These are phyloP conservation scores for Globisporangium echinulatum DNA, from an alignment of 352 stramenopile species.

Conservation along the genomic window DNA sequence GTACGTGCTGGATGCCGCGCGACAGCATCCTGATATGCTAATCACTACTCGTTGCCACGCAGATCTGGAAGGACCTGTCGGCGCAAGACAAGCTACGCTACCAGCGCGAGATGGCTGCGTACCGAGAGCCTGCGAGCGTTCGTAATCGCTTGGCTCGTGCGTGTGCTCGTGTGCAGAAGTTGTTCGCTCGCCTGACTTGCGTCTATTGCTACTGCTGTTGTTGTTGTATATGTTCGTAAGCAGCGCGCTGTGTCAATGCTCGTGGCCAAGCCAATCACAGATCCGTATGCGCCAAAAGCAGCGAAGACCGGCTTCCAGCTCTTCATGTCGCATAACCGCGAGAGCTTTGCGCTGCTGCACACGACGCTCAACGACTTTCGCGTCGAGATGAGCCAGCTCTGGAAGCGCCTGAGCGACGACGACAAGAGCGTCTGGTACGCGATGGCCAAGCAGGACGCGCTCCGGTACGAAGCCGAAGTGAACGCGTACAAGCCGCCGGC, in stretches of 20 bases:
- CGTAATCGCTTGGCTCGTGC: not conserved
- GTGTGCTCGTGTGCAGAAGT: too few relatives aligned
- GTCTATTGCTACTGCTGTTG: not conserved
- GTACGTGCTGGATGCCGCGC: too few relatives aligned
- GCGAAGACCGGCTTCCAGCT: slow-evolving; percentile 55
- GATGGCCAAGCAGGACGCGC: slow-evolving; percentile 37
- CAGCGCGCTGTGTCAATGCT: slow-evolving; percentile 8
- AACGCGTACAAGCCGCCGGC: slow-evolving; percentile 37
- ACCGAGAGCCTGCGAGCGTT: slow-evolving; percentile 17
- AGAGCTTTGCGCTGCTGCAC: slow-evolving; percentile 41
- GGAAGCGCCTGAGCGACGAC: slow-evolving; percentile 32
- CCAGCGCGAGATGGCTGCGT: slow-evolving; percentile 37
- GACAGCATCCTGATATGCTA: too few relatives aligned
- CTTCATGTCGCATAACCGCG: slow-evolving; percentile 50
- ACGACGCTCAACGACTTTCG: slow-evolving; percentile 54
- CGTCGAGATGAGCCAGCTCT: slow-evolving; percentile 46
- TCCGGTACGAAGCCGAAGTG: slow-evolving; percentile 41
- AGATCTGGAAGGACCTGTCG: slow-evolving; percentile 46
- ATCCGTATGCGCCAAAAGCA: slow-evolving; percentile 31
- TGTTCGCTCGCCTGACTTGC: not conserved
- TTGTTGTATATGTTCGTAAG: not conserved
- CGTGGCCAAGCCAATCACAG: slow-evolving; percentile 17
- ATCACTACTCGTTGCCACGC: not conserved
- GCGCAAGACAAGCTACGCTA: slow-evolving; percentile 42
- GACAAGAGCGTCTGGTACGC: slow-evolving; percentile 44